Evolutionary conservation across 192 early-diverging fungal species (phyloP).

Genomic region (Glomus cerebriforme): DNA sequence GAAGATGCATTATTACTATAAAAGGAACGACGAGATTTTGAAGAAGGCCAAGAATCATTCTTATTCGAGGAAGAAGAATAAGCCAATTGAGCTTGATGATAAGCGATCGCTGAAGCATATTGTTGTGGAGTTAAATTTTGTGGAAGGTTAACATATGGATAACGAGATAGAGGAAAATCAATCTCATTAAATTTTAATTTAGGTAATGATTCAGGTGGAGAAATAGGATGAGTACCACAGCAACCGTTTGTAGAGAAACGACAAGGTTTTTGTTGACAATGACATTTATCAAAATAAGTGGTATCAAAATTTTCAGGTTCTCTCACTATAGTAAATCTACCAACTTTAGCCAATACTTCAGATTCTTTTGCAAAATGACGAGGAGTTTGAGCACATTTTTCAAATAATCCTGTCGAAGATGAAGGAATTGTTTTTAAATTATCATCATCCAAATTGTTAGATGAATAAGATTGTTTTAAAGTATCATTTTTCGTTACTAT

Average conservation of each 20-base stretch:
- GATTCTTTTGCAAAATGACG: neutral
- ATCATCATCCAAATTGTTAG: neutral
- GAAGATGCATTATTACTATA: neutral
- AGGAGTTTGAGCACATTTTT: conserved; percentile 15
- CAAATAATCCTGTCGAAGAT: conserved; percentile 10
- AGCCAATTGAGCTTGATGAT: too few relatives aligned
- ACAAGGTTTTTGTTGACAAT: conserved; percentile 21
- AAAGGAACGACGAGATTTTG: neutral
- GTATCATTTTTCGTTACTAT: too few relatives aligned
- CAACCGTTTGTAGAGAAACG: neutral
- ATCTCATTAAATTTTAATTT: neutral
- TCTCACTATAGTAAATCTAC: conserved; percentile 20
- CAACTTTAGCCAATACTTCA: conserved; percentile 24
- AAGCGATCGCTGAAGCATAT: too few relatives aligned
- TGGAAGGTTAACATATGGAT: too few relatives aligned
- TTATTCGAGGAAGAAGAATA: neutral
- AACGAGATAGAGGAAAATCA: neutral
- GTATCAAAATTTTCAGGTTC: conserved; percentile 26
- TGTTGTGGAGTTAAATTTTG: too few relatives aligned
- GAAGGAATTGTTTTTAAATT: too few relatives aligned
- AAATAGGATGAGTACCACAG: conserved; percentile 2
- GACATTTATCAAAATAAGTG: conserved; percentile 21
- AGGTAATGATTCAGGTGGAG: neutral
- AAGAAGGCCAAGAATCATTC: neutral
- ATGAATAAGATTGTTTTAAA: too few relatives aligned